Percentiles rank a stretch among this genome's conserved stretches.
Evolutionary conservation across 768 basidiomycete species (phyloP).

Genomic region (Lactarius quietus): DNA sequence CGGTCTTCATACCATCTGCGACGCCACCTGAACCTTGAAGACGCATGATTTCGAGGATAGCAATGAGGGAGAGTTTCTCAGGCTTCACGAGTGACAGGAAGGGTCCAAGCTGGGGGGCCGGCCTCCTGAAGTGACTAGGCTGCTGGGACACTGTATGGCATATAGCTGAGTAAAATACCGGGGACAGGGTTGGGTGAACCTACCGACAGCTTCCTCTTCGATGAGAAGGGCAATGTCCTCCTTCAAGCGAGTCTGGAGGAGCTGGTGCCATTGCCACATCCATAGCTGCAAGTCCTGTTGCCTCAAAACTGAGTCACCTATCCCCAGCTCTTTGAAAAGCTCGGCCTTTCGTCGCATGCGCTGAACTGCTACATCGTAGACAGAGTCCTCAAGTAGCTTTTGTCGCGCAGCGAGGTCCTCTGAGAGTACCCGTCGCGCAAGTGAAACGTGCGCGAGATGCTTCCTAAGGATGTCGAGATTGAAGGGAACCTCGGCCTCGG

Average conservation of each 20-base stretch:
- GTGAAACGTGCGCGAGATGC: conserved; percentile 59
- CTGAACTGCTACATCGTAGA: conserved; percentile 76
- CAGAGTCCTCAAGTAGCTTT: conserved; percentile 78
- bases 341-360: conserved; percentile 63
- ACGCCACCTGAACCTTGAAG: conserved; percentile 73
- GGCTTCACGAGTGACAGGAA: conserved; percentile 74
- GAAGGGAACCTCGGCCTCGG: conserved; percentile 52
- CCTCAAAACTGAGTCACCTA: conserved; percentile 45
- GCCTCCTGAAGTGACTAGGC: not conserved
- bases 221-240: conserved; percentile 49
- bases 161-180: not conserved
- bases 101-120: conserved; percentile 45
- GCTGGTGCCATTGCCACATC: conserved; percentile 86
- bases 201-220: conserved; percentile 35
- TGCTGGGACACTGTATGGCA: not conserved
- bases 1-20: conserved; percentile 84
- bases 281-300: conserved; percentile 57
- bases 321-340: conserved; percentile 53
- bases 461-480: conserved; percentile 69
- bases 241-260: conserved; percentile 49
- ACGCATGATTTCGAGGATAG: conserved; percentile 86
- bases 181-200: not conserved
- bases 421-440: conserved; percentile 59
- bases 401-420: conserved; percentile 73
- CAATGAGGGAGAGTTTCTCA: conserved; percentile 80